Evolutionary conservation across 345 rosid genomes (phyloP), one percentile per base, ranked within the genome.

Genomic region (Acer negundo): DNA sequence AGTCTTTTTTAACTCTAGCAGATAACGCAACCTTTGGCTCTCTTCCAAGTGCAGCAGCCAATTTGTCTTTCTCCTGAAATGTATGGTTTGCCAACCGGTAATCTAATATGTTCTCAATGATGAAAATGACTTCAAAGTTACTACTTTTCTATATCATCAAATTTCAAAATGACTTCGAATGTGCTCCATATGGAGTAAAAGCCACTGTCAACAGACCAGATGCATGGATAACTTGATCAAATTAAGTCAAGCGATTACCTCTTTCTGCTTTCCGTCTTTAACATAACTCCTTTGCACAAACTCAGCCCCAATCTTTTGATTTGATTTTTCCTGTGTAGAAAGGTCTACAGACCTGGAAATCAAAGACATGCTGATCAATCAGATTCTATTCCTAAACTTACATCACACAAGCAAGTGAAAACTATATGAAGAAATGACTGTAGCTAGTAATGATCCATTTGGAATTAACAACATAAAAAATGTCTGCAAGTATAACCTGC

Each of bases 321-420:
- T 73, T 59, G 70, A 51, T 73, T 59, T 67, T 24, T 56, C 28
- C 67, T 15, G 38, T 17, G 7, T 23, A 11, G 74, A 58, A 72
- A 38, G 66, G 16, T 67, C 44, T 61, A 55, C 31, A n/a, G 77
- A 67, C 78, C 80, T 81, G 70, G 26, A 40, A 72, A 67, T 49
- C 64, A 13, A 70, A 12, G 46, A 28, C 63, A 69, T 4, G 63
- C 3, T 12, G 10, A 51, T 47, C 71, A 71, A 77, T 67, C 55
- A 67, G 67, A 76, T 46, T 67, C 64, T 44, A 38, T 47, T 55
- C 47, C 73, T 22, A 59, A 68, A 2, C 24, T 12, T 5, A 44
- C 9, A 12, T 23, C 31, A 68, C 24, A 62, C 69, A 42, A 58
- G 26, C 3, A 38, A 75, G 4, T 13, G n/a, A 31, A 55, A 58